Conservation (phyloP, 306 rosid species). For the Cicer cuneatum region DNA sequence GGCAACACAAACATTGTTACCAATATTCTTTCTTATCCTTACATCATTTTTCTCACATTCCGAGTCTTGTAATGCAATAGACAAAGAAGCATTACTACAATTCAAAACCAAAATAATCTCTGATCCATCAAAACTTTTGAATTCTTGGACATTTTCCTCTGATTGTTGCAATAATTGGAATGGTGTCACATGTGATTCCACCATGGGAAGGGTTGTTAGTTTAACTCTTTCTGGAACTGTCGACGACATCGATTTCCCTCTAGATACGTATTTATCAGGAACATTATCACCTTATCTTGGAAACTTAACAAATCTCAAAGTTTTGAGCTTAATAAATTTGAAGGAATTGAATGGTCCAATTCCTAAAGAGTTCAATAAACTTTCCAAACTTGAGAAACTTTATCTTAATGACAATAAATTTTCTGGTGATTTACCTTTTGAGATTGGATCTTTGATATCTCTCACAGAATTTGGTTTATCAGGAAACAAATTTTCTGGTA, state of each 20-base stretch:
- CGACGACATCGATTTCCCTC: conserved; percentile 40
- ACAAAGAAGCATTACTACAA: conserved; percentile 60
- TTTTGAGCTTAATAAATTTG: conserved; percentile 60
- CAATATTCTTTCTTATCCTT: conserved; percentile 37
- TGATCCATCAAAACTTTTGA: conserved; percentile 61
- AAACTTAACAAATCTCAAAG: conserved; percentile 57
- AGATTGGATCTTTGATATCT: conserved; percentile 49
- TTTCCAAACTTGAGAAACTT: conserved; percentile 50
- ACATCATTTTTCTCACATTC: conserved; percentile 33
- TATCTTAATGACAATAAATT: conserved; percentile 52
- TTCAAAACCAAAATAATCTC: conserved; percentile 58
- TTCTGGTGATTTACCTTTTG: conserved; percentile 54
- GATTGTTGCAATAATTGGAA: conserved; percentile 71
- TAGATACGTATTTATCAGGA: conserved; percentile 63
- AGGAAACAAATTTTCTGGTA: conserved; percentile 53
- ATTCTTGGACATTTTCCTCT: conserved; percentile 61
- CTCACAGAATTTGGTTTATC: conserved; percentile 61
- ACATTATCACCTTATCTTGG: conserved; percentile 70
- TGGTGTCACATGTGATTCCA: conserved; percentile 56
- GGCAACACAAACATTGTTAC: background rate
- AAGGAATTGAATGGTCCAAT: conserved; percentile 61
- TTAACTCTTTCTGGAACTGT: conserved; percentile 51
- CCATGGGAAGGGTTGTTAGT: conserved; percentile 58
- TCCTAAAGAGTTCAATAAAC: conserved; percentile 49
- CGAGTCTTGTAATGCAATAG: conserved; percentile 54